Evolutionary conservation across 257 asterid species (phyloP).

Genomic region (Echium plantagineum): DNA sequence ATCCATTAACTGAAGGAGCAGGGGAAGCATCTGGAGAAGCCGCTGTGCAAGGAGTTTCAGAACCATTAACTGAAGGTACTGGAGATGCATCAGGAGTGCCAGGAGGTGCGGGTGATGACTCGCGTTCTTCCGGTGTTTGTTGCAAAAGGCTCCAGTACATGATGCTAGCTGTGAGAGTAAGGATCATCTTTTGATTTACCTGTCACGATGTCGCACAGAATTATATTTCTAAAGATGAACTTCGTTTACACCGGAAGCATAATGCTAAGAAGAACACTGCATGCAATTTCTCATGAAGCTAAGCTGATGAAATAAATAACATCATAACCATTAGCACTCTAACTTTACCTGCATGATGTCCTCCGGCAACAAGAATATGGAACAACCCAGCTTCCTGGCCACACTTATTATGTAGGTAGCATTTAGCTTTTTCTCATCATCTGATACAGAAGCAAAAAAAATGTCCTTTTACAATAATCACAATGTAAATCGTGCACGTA

Average conservation of each 20-base stretch:
- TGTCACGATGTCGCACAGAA: conserved; percentile 17
- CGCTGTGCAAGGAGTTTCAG: conserved; percentile 26
- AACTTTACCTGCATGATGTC: conserved; percentile 84
- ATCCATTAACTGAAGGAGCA: conserved; percentile 25
- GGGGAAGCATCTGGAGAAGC: conserved; percentile 31
- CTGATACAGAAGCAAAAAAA: conserved; percentile 22
- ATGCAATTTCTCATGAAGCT: not conserved
- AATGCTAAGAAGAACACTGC: not conserved
- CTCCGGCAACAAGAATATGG: conserved; percentile 93
- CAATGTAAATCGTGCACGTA: not conserved
- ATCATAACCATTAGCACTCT: not conserved
- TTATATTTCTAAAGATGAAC: not conserved
- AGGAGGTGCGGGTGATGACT: conserved; percentile 49
- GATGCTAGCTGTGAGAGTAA: conserved; percentile 82
- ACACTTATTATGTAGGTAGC: conserved; percentile 96
- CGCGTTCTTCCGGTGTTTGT: conserved; percentile 58
- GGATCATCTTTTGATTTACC: conserved; percentile 98
- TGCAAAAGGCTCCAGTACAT: conserved; percentile 98
- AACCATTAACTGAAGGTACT: conserved; percentile 30
- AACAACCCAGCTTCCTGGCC: conserved; percentile 94
- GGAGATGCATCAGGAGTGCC: conserved; percentile 28
- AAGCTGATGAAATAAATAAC: too few species aligned
- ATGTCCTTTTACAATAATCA: not conserved
- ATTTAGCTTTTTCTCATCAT: conserved; percentile 87
- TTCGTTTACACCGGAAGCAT: too few species aligned